phyloP scores from a whole-genome alignment of 2,329 filamentous ascomycete genomes.

The Rutstroemia sp. region DNA sequence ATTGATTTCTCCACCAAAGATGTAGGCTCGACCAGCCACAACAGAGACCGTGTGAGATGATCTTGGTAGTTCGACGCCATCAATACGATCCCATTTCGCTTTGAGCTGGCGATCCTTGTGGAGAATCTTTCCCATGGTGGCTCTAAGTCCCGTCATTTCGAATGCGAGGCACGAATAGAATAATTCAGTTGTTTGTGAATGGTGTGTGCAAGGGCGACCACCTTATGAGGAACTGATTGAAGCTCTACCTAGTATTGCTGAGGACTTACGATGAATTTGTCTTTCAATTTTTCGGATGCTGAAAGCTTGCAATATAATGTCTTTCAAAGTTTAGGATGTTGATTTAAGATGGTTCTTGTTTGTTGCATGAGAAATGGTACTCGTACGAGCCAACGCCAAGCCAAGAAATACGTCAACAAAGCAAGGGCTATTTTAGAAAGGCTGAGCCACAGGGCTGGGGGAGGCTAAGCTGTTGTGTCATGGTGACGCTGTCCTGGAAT shows the following conservation, averaged over 20 bases:
- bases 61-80: constrained; percentile 50
- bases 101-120: constrained; percentile 33
- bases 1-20: constrained; percentile 71
- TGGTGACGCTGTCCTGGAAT: too few species aligned
- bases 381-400: too few species aligned
- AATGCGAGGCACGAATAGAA: background rate
- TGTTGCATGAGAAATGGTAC: background rate
- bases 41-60: constrained; percentile 68
- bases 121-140: constrained; percentile 18
- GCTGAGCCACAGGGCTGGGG: background rate
- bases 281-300: too few species aligned
- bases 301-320: too few species aligned
- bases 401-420: background rate
- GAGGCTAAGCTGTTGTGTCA: too few species aligned
- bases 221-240: too few species aligned
- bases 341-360: too few species aligned
- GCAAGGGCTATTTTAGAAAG: background rate
- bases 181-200: background rate
- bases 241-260: too few species aligned
- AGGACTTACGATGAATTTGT: too few species aligned
- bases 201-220: background rate
- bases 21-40: constrained; percentile 48
- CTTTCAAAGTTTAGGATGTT: too few species aligned
- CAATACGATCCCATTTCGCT: constrained; percentile 54
- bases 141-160: constrained; percentile 26